These are phyloP conservation scores for Neocatenulostroma microsporum DNA, from an alignment of 2,329 filamentous ascomycete genomes.

Conservation along the genomic window DNA sequence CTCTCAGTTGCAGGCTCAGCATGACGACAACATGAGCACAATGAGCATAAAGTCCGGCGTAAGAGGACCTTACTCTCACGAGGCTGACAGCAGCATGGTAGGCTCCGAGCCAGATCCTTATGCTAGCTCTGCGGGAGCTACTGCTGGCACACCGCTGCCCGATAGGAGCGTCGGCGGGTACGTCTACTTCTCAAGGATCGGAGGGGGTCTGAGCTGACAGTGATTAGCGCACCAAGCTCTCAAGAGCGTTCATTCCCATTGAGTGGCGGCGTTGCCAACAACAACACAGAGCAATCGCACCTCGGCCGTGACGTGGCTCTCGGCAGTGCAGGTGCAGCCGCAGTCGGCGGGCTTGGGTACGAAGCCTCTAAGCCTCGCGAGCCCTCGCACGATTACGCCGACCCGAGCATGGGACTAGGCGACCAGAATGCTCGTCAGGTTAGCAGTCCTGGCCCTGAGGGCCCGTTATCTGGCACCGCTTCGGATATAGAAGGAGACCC, in stretches of 20 bases:
- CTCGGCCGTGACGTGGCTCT: constrained; percentile 11
- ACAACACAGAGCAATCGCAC: neutral
- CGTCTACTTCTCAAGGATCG: neutral
- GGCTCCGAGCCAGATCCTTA: constrained; percentile 2
- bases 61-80: constrained; percentile 9
- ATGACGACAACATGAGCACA: constrained; percentile 2
- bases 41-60: constrained; percentile 10
- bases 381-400: constrained; percentile 9
- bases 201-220: no score
- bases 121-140: no score
- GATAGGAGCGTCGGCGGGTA: neutral
- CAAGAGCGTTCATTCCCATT: constrained; percentile 21
- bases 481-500: constrained; percentile 4
- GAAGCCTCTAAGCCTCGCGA: no score
- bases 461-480: no score
- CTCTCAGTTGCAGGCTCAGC: neutral
- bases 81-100: constrained; percentile 10
- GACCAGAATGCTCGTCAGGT: no score
- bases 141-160: neutral
- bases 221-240: neutral
- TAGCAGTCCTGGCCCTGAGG: no score
- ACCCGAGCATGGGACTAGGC: neutral
- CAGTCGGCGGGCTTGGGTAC: no score
- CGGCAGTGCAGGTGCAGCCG: constrained; percentile 27
- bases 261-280: constrained; percentile 25